phyloP scores from a whole-genome alignment of 192 early-diverging fungal genomes.

The Backusella liffmaniae region DNA sequence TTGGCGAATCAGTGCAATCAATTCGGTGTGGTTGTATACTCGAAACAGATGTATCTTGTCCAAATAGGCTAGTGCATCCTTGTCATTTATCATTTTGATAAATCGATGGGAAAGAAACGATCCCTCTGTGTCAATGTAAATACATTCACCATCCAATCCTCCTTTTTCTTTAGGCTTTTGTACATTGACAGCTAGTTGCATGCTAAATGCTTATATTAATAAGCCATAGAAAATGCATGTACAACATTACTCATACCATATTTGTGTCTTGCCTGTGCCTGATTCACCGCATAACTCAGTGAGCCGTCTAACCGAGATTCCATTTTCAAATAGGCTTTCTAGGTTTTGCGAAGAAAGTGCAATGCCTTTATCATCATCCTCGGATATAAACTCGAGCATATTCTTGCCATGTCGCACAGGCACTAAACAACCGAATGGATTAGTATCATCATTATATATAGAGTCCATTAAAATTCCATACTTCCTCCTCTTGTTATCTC shows the following conservation, averaged over 20 bases:
- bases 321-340: not conserved
- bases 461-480: not conserved
- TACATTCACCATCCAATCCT: not conserved
- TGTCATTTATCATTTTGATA: not conserved
- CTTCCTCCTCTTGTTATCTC: not conserved
- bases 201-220: not conserved
- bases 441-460: not conserved
- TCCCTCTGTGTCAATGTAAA: constrained; percentile 30
- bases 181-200: constrained; percentile 22
- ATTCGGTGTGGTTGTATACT: constrained; percentile 1
- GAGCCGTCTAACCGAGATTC: not conserved
- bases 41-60: constrained; percentile 16
- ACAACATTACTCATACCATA: constrained; percentile 1
- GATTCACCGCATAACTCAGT: constrained; percentile 21
- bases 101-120: not conserved
- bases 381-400: not conserved
- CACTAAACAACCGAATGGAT: not conserved
- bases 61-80: not conserved
- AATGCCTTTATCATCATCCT: not conserved
- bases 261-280: constrained; percentile 26
- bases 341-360: not conserved
- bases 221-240: not conserved
- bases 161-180: not conserved
- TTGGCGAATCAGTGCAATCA: constrained; percentile 7
- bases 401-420: not conserved